phyloP scores from a whole-genome alignment of 1,284 basidiomycete genomes.

The Naganishia liquefaciens region DNA sequence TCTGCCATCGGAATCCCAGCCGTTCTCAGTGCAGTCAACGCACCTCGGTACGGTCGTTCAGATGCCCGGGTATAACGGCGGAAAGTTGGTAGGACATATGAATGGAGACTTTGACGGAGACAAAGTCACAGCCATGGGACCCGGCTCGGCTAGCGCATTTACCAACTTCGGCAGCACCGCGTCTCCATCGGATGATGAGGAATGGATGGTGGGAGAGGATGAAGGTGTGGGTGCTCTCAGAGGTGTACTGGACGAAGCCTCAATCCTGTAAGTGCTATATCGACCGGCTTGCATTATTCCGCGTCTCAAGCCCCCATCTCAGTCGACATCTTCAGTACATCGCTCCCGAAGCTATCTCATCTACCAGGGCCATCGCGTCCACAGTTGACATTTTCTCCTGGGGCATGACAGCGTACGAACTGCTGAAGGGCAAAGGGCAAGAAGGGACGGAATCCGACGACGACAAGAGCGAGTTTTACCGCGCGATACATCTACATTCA shows the following conservation, averaged over 20 bases:
- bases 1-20: slow-evolving; percentile 6
- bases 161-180: slow-evolving; percentile 20
- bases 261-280: slow-evolving; percentile 32
- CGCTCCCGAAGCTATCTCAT: slow-evolving; percentile 42
- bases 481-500: slow-evolving; percentile 38
- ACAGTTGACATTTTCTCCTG: slow-evolving; percentile 46
- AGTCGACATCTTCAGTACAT: slow-evolving; percentile 40
- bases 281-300: background rate
- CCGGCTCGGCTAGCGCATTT: slow-evolving; percentile 21
- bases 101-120: slow-evolving; percentile 17
- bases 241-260: slow-evolving; percentile 38
- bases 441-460: slow-evolving; percentile 30
- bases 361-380: slow-evolving; percentile 31
- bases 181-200: slow-evolving; percentile 2
- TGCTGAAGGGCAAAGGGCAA: slow-evolving; percentile 42
- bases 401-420: slow-evolving; percentile 47
- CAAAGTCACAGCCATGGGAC: slow-evolving; percentile 14
- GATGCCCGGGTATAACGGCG: slow-evolving; percentile 24
- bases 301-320: background rate
- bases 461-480: slow-evolving; percentile 30
- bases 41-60: slow-evolving; percentile 25
- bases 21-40: slow-evolving; percentile 25
- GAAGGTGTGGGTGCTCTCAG: slow-evolving; percentile 34
- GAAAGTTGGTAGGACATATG: slow-evolving; percentile 11
- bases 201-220: slow-evolving; percentile 30